Conservation (phyloP, 768 basidiomycete genomes). For the Lactarius vividus region DNA sequence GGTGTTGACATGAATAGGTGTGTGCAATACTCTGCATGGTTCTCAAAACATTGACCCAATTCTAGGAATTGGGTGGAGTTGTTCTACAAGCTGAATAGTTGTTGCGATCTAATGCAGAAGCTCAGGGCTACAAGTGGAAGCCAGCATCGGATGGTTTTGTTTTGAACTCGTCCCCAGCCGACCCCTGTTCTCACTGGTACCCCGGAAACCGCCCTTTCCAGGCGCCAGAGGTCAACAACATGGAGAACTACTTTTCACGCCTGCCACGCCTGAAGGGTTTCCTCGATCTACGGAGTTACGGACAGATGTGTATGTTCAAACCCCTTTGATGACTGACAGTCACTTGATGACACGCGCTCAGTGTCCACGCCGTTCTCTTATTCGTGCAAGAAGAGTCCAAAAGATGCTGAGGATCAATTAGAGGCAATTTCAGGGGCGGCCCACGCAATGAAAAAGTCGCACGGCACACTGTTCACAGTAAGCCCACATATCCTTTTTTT, state of each 20-base stretch:
- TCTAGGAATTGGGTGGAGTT: slow-evolving; percentile 11
- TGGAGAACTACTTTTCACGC: slow-evolving; percentile 63
- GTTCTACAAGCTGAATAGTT: background rate
- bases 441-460: slow-evolving; percentile 50
- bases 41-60: background rate
- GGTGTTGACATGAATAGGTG: slow-evolving; percentile 81
- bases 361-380: slow-evolving; percentile 80
- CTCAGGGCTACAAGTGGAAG: slow-evolving; percentile 72
- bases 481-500: slow-evolving; percentile 10
- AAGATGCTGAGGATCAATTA: slow-evolving; percentile 71
- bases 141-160: slow-evolving; percentile 28
- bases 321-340: background rate
- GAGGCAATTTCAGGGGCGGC: slow-evolving; percentile 69
- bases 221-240: slow-evolving; percentile 69
- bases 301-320: slow-evolving; percentile 61
- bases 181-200: slow-evolving; percentile 74
- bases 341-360: slow-evolving; percentile 30
- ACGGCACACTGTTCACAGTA: slow-evolving; percentile 59
- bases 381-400: slow-evolving; percentile 57
- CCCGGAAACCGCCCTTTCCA: slow-evolving; percentile 75
- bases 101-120: background rate
- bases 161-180: slow-evolving; percentile 31
- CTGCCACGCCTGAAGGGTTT: slow-evolving; percentile 58
- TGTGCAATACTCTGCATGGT: slow-evolving; percentile 3
- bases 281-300: slow-evolving; percentile 76